Evolutionary conservation across 2,329 filamentous ascomycete genomes (phyloP), one percentile per base, ranked within the genome.

Genomic region (Elsinoe batatas): DNA sequence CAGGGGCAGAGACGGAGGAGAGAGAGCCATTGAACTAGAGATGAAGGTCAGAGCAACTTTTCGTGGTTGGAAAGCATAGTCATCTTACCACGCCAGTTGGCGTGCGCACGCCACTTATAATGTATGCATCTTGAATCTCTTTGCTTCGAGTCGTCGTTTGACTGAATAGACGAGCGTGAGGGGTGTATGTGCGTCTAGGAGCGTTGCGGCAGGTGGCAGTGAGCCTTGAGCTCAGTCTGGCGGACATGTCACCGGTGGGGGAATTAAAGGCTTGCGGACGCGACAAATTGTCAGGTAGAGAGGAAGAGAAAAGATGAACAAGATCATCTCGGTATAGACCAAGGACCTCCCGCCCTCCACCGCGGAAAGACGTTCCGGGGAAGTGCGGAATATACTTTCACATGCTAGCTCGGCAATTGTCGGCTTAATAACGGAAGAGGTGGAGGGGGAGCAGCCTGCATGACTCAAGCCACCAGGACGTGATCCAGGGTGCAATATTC

Each of bases 21-120:
- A 94, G 93, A 13, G 88, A 85, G 67, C 93, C 93, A 74, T 97
- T 96, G 80, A 97, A 96, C 89, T 95, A 57, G 26, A n/a, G 6
- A 55, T 13, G 20, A 4, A 33, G 53, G 50, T 58, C 33, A 20
- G 43, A 20, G 26, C 5, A 18, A 15, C n/a, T 12, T 1, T 4
- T 4, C 26, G 35, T 33, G 35, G 36, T 12, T 44, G 20, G 18
- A 30, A 8, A 3, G 15, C 53, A 36, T 6, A 30, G 20, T 30
- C 12, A 32, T 20, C 67, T 51, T 70, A 93, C 91, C 76, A 93
- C 94, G 62, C 84, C 87, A 15, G 88, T 94, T 1, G 93, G 91
- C 50, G 93, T 98, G 64, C 93, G 80, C 13, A 91, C 81, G 10
- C 87, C 93, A 67, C 89, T 91, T 60, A 98, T 72, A 63, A 98